Conservation (phyloP, 2,329 filamentous ascomycete genomes). For the Aspergillus sergii region DNA sequence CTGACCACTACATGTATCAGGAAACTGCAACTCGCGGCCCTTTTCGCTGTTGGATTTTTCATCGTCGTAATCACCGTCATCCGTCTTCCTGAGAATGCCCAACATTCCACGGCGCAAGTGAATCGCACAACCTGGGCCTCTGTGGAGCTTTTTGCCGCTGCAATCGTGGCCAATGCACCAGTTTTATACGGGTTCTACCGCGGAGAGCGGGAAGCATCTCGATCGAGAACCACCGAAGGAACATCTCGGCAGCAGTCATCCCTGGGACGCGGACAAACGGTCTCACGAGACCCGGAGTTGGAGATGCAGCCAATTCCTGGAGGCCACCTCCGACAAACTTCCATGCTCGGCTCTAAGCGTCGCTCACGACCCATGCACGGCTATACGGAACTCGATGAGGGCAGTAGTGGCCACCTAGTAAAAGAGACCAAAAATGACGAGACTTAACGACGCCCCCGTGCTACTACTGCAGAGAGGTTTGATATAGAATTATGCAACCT, state of each 20-base stretch:
- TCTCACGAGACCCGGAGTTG: background rate
- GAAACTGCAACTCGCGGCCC: constrained; percentile 6
- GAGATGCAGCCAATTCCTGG: constrained; percentile 1
- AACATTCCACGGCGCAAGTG: constrained; percentile 2
- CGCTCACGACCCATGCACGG: background rate
- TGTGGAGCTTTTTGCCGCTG: background rate
- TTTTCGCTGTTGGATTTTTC: constrained; percentile 4
- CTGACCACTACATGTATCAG: background rate
- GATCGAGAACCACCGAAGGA: constrained; percentile 3
- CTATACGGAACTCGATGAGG: constrained; percentile 1
- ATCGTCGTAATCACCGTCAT: constrained; percentile 5
- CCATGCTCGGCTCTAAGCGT: constrained; percentile 1
- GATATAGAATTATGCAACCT: too few relatives aligned
- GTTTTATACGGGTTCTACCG: constrained; percentile 8
- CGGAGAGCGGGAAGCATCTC: constrained; percentile 2
- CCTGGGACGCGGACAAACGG: background rate
- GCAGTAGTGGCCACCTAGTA: background rate
- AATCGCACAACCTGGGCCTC: constrained; percentile 8
- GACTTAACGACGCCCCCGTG: background rate
- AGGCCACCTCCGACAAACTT: constrained; percentile 3
- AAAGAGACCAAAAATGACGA: background rate
- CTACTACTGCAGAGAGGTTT: background rate
- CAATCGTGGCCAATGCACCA: constrained; percentile 4
- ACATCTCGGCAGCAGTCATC: background rate
- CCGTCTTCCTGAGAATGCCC: constrained; percentile 1